phyloP scores from a whole-genome alignment of 2,329 filamentous ascomycete species.

The Colletotrichum sp. region DNA sequence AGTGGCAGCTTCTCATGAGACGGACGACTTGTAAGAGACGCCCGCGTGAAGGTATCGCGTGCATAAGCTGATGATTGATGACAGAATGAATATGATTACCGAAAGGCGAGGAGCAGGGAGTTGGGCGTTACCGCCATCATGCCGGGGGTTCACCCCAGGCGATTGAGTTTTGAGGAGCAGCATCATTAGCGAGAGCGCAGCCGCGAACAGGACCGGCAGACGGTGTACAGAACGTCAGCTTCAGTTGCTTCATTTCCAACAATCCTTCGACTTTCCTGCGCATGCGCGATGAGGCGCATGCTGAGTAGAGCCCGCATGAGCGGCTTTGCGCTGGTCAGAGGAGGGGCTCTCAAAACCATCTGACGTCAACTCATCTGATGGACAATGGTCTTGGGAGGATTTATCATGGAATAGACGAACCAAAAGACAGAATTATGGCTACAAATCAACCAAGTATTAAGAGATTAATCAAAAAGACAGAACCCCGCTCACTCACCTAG shows the following conservation, averaged over 20 bases:
- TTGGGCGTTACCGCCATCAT: neutral
- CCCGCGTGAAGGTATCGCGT: rapidly evolving
- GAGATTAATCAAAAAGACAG: neutral
- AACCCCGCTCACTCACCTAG: neutral
- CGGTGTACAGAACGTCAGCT: neutral
- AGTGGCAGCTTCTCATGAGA: neutral
- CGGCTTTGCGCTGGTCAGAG: neutral
- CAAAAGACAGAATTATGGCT: neutral
- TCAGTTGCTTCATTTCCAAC: too few relatives aligned
- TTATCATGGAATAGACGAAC: neutral
- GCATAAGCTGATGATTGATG: neutral
- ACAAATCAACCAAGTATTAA: neutral
- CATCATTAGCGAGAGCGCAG: neutral
- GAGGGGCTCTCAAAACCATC: neutral
- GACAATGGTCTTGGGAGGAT: neutral
- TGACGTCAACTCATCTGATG: neutral
- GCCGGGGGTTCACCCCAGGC: neutral
- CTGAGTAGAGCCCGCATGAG: neutral
- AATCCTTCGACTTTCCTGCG: neutral
- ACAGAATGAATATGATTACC: neutral
- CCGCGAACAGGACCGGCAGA: neutral
- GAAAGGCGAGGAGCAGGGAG: neutral
- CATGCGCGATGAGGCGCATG: neutral
- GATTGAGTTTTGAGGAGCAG: neutral
- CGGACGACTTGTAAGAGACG: constrained; percentile 1